A percentile compares a stretch with the other conserved stretches of the same genome.
These are phyloP conservation scores for Chytriomyces hyalinus DNA, from an alignment of 192 early-diverging fungal genomes.

Conservation along the genomic window DNA sequence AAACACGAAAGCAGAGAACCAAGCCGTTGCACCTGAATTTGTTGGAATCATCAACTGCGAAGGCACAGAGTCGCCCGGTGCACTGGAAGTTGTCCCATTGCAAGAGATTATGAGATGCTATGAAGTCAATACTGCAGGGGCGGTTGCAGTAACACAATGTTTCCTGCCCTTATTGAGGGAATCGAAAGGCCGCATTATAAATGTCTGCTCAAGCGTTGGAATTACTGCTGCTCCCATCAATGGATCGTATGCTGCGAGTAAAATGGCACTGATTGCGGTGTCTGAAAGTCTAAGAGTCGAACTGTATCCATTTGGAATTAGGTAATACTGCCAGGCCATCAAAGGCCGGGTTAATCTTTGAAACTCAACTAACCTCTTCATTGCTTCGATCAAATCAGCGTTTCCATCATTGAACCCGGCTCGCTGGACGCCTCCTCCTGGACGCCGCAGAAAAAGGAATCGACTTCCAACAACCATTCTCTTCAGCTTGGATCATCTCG, in stretches of 20 bases:
- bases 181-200: conserved; percentile 49
- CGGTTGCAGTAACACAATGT: conserved; percentile 44
- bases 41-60: conserved; percentile 53
- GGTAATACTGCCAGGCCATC: background rate
- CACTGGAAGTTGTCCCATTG: conserved; percentile 39
- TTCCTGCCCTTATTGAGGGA: conserved; percentile 48
- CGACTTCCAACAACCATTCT: background rate
- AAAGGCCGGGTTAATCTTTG: background rate
- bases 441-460: conserved; percentile 1
- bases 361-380: too few relatives aligned
- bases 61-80: conserved; percentile 37
- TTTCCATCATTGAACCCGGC: conserved; percentile 51
- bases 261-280: conserved; percentile 46
- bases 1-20: too few relatives aligned
- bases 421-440: conserved; percentile 30
- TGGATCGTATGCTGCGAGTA: conserved; percentile 50
- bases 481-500: conserved; percentile 15
- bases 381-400: conserved; percentile 20
- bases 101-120: conserved; percentile 42
- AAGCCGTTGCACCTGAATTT: conserved; percentile 9
- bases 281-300: conserved; percentile 52
- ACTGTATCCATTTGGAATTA: conserved; percentile 43
- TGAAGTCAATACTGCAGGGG: conserved; percentile 53
- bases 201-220: conserved; percentile 46
- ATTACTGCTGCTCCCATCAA: conserved; percentile 48